Evolutionary conservation across 2,329 filamentous ascomycete species (phyloP), one percentile per base, ranked within the genome.

Genomic region (Fusarium euwallaceae): DNA sequence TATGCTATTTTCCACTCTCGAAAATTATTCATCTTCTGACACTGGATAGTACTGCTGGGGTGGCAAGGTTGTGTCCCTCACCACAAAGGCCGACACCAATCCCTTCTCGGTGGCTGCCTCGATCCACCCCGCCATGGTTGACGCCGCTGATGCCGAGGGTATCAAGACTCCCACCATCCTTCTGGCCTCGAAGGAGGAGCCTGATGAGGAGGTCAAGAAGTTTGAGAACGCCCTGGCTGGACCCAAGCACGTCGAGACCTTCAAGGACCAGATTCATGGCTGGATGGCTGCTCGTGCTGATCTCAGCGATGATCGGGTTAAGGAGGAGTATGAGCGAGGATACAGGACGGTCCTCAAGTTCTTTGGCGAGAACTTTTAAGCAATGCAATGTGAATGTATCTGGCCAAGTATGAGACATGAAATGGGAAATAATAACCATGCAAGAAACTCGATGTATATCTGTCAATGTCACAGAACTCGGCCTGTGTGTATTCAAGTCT

Each of bases 221-320:
- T 91, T 90, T 71, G 86, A 89, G 79, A 81, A 84, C n/a, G 84
- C 83, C 11, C 85, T 93, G 61, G 84, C 82, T 32, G 87, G 84
- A 3, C 82, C 88, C 67, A 90, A 91, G 78, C 87, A 91, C 72
- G 88, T 93, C 63, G 91, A 94, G 85, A 90, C 81, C n/a, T 94
- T 93, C 78, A 77, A 78, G 27, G 90, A 90, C 78, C 92, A 93
- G 86, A 87, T 91, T 79, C 92, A 94, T 82, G 92, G 92, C 53
- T 94, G 92, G 91, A 94, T 94, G 92, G 91, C 90, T 2, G 92
- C 92, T 1, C 88, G 92, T 29, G 86, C 88, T 0, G 84, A 93
- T 78, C 83, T 94, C 34, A 84, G 86, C 37, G 84, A 92, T 56
- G 83, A 86, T 59, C 87, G 86, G 48, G 88, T 90, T 78, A 89